Conservation (phyloP, 2,329 filamentous ascomycete genomes). For the Nemania diffusa region DNA sequence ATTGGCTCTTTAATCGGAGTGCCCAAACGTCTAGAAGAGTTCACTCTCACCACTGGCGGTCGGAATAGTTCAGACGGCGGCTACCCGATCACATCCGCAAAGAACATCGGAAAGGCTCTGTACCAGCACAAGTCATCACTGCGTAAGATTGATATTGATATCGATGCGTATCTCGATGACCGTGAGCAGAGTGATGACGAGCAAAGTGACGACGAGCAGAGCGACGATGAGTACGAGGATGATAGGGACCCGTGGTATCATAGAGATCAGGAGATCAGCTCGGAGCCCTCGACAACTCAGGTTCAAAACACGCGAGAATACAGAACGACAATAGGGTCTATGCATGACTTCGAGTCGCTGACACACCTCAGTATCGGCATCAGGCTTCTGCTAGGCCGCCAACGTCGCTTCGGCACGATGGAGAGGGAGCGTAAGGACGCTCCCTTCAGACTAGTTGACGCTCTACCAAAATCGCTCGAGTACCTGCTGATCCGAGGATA, state of each 20-base stretch:
- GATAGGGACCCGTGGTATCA: constrained; percentile 19
- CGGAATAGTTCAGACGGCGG: not conserved
- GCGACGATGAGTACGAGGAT: too few relatives aligned
- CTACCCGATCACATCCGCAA: not conserved
- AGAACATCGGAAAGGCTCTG: constrained; percentile 17
- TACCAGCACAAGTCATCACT: constrained; percentile 17
- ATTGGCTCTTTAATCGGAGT: constrained; percentile 14
- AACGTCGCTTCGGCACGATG: not conserved
- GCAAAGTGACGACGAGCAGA: not conserved
- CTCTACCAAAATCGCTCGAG: constrained; percentile 20
- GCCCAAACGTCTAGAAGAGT: constrained; percentile 19
- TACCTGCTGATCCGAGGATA: constrained; percentile 25
- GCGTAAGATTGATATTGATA: constrained; percentile 23
- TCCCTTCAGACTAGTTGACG: constrained; percentile 17
- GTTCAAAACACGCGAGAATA: constrained; percentile 11
- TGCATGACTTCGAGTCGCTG: constrained; percentile 27
- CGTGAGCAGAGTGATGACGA: not conserved
- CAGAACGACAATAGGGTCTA: constrained; percentile 16
- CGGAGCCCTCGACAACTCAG: not conserved
- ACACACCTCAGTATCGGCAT: constrained; percentile 26
- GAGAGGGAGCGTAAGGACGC: not conserved
- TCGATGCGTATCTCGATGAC: constrained; percentile 10
- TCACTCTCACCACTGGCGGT: constrained; percentile 21
- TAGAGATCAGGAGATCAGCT: constrained; percentile 16
- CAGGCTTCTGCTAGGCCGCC: constrained; percentile 6